phyloP scores from a whole-genome alignment of 2,329 filamentous ascomycete species.

The Helotiales sp. region DNA sequence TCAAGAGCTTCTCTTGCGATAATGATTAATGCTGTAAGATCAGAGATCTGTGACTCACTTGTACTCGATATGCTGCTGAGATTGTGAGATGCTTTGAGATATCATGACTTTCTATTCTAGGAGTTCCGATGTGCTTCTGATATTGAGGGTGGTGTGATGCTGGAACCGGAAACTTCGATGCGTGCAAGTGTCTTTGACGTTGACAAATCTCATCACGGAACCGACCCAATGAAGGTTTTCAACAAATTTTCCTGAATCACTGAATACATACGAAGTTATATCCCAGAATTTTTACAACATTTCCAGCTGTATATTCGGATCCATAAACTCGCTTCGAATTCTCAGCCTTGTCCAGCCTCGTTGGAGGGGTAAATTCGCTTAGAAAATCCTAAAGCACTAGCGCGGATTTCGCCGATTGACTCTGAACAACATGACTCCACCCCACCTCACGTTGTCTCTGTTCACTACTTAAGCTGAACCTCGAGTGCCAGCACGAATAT shows the following conservation, averaged over 20 bases:
- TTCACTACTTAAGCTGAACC: conserved; percentile 1
- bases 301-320: too few species aligned
- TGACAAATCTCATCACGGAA: too few species aligned
- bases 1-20: background rate
- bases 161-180: background rate
- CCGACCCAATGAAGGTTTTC: too few species aligned
- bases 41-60: background rate
- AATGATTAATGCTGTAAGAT: conserved; percentile 11
- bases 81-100: background rate
- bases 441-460: conserved; percentile 13
- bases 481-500: background rate
- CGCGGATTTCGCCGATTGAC: conserved; percentile 17
- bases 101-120: background rate
- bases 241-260: too few species aligned
- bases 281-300: too few species aligned
- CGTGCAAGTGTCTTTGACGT: too few species aligned
- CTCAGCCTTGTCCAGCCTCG: conserved; percentile 11
- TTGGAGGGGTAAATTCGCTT: conserved; percentile 17
- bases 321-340: too few species aligned
- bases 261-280: too few species aligned
- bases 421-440: conserved; percentile 17
- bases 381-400: conserved; percentile 20
- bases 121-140: background rate
- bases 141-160: background rate
- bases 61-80: background rate